Evolutionary conservation across 805 yeast genomes (phyloP).

Genomic region (Ogataea naganishii): DNA sequence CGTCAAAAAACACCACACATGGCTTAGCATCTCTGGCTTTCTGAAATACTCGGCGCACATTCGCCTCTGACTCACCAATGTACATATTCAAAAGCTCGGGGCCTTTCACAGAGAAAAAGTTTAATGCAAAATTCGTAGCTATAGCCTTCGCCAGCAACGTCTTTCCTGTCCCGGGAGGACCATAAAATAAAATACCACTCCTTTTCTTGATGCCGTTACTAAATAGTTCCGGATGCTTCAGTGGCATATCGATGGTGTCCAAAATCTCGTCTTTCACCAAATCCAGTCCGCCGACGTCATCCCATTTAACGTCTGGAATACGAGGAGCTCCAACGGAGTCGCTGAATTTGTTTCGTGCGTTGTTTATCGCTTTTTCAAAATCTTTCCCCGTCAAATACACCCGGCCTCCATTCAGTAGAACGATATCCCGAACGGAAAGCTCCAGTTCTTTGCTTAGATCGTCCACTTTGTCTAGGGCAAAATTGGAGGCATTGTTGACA

Average conservation of each 20-base stretch:
- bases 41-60: conserved; percentile 90
- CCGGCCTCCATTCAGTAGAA: conserved; percentile 46
- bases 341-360: conserved; percentile 80
- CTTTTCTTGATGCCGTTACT: conserved; percentile 85
- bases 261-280: conserved; percentile 83
- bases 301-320: conserved; percentile 94
- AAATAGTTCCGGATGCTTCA: conserved; percentile 86
- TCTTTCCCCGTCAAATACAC: conserved; percentile 48
- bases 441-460: conserved; percentile 19
- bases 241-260: conserved; percentile 94
- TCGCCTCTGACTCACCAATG: conserved; percentile 97
- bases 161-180: conserved; percentile 99
- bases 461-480: conserved; percentile 43
- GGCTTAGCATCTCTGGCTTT: conserved; percentile 95
- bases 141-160: conserved; percentile 94
- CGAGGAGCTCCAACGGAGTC: conserved; percentile 96
- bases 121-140: conserved; percentile 89
- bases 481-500: conserved; percentile 51
- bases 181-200: conserved; percentile 90
- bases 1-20: conserved; percentile 96
- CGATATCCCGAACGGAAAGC: conserved; percentile 22
- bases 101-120: conserved; percentile 94
- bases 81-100: conserved; percentile 96
- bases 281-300: conserved; percentile 93
- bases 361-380: conserved; percentile 62